Evolutionary conservation across 2,329 filamentous ascomycete genomes (phyloP).

Genomic region (Elsinoe ampelina): DNA sequence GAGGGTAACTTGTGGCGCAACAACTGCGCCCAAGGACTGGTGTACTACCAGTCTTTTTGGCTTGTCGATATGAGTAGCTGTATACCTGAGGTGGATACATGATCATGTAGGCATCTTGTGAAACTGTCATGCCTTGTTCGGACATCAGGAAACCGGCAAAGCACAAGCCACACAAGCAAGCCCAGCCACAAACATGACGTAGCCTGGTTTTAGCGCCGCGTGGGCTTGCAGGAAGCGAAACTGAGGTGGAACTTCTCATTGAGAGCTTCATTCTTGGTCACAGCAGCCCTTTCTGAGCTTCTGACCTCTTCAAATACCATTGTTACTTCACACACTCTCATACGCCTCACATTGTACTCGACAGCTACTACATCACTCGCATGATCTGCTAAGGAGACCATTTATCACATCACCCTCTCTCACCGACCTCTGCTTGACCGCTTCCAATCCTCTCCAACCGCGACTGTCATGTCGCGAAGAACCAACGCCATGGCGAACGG

Average conservation of each 20-base stretch:
- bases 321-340: background rate
- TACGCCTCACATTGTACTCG: background rate
- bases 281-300: background rate
- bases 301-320: background rate
- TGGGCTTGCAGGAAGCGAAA: background rate
- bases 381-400: background rate
- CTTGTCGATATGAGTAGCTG: no score
- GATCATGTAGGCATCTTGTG: no score
- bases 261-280: background rate
- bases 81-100: no score
- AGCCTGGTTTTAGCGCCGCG: background rate
- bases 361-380: background rate
- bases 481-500: constrained; percentile 6
- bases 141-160: no score
- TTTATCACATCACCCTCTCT: background rate
- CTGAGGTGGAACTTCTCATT: background rate
- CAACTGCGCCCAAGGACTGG: no score
- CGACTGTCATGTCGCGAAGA: constrained; percentile 8
- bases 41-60: no score
- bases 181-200: constrained; percentile 7
- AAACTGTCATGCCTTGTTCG: no score
- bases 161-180: background rate
- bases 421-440: background rate
- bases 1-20: no score
- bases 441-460: background rate